Conservation (phyloP, 2,329 filamentous ascomycete species). For the Botryosphaeria dothidea region DNA sequence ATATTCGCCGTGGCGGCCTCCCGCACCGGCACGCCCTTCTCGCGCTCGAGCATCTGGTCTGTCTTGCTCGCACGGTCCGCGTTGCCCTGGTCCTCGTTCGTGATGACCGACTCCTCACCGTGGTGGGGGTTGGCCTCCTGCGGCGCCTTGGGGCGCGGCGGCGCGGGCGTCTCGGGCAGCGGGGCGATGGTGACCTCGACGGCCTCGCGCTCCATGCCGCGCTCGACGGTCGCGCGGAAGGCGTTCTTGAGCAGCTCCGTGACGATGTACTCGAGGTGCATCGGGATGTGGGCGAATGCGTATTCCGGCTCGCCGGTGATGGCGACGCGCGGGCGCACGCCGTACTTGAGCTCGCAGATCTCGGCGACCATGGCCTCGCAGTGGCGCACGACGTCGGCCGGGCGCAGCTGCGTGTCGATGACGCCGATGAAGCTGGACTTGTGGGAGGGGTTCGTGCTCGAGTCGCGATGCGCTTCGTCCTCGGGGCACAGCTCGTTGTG, state of each 20-base stretch:
- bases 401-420: conserved; percentile 89
- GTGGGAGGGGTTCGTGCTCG: conserved; percentile 45
- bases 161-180: conserved; percentile 52
- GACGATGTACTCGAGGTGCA: conserved; percentile 95
- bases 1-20: conserved; percentile 37
- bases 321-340: conserved; percentile 75
- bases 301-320: conserved; percentile 85
- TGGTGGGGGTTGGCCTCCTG: conserved; percentile 25
- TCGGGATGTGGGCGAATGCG: conserved; percentile 91
- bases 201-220: conserved; percentile 74
- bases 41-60: not conserved
- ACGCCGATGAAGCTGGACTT: conserved; percentile 79
- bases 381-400: conserved; percentile 75
- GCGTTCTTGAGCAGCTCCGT: conserved; percentile 97
- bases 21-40: conserved; percentile 18
- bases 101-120: conserved; percentile 27
- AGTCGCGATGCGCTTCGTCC: conserved; percentile 34
- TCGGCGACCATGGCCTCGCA: conserved; percentile 92
- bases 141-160: conserved; percentile 10
- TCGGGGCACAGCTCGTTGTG: conserved; percentile 58
- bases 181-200: conserved; percentile 91
- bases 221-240: conserved; percentile 90
- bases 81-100: conserved; percentile 37
- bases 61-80: conserved; percentile 32
- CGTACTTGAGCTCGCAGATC: conserved; percentile 95